Evolutionary conservation across 1,284 basidiomycete genomes (phyloP), one percentile per base, ranked within the genome.

Genomic region (Coniferiporia sulphurascens): DNA sequence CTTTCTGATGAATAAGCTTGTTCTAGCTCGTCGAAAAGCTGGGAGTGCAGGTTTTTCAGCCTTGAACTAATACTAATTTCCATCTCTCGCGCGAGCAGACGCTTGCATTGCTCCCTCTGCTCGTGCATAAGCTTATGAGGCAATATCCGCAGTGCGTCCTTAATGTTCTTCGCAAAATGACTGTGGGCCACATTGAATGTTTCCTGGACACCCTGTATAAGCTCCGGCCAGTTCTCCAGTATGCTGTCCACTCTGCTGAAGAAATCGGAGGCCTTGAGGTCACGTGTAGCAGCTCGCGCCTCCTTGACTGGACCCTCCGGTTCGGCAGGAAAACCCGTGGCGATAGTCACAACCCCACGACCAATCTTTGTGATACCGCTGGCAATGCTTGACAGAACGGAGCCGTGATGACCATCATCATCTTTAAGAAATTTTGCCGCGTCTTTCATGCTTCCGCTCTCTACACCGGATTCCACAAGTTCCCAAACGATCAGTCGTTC

Each of bases 81-180:
- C 10, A 56, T 15, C 34, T 56, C 54, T 21, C 54, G 45, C 13
- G 48, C 54, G 43, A 56, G 35, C 45, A 19, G 32, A 36, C 17
- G 4, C 13, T 21, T 56, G 19, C 54, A 49, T n/a, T 15, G 9
- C 19, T 48, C 45, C 27, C 21, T 48, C 32, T 56, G 54, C 32
- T 48, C 54, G 13, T 48, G 8, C 19, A 56, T 48, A 17, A 56
- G 54, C 45, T 36, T 56, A 12, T 38, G 45, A 27, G 54, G 45
- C 4, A 32, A 34, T 9, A 44, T 27, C 8, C 48, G 7, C 4
- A 51, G 43, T 32, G 22, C 32, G 7, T 52, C 43, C 17, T 35
- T 36, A 44, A 57, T 57, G 15, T 19, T n/a, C 36, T 51, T 43
- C 13, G 56, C 48, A n/a, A 51, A 52, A 45, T 57, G 21, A 21